Evolutionary conservation across 768 basidiomycete genomes (phyloP), one percentile per base, ranked within the genome.

Genomic region (Tulasnella sp.): DNA sequence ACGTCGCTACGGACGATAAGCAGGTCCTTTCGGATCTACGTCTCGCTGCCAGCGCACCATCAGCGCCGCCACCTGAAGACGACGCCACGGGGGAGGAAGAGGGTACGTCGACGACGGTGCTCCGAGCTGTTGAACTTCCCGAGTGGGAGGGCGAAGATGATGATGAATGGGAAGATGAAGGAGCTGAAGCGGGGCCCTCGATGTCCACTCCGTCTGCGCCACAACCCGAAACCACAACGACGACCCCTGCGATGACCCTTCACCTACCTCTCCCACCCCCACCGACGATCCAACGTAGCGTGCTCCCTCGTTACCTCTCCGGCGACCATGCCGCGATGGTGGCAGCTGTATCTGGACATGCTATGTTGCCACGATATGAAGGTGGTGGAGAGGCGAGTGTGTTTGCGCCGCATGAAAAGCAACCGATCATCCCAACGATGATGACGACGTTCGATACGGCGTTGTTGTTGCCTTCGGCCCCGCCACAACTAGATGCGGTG

Each of bases 1-100:
- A 63, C 30, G 29, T 63, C 2, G 63, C 63, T 19, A 63, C 63
- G 44, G 63, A 63, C 42, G 63, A 63, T 52, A 62, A 62, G 31
- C 22, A 46, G 0, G 27, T 48, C 22, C 42, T 63, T 19, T 62
- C 27, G 25, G 15, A 54, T 21, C 34, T 62, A 30, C 45, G 55
- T 3, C 22, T 21, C 44, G 29, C 24, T 7, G 34, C 24, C 10
- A 62, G 61, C 21, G 55, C 21, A 27, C 63, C 62, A 27, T 30
- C 48, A 9, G 49, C 46, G 4, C 25, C 41, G 8, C 21, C 31
- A 19, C 19, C 43, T n/a, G 24, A 34, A 9, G 42, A 49, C 22
- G 7, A 31, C 4, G 15, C 2, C 10, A 31, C 12, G 0, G 22
- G 24, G 27, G 51, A 21, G 17, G 25, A n/a, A 5, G 10, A 8